A percentile compares a stretch with the other conserved stretches of the same genome.
These are phyloP conservation scores for Candida silvicultrix DNA, from an alignment of 805 yeast species.

Conservation along the genomic window DNA sequence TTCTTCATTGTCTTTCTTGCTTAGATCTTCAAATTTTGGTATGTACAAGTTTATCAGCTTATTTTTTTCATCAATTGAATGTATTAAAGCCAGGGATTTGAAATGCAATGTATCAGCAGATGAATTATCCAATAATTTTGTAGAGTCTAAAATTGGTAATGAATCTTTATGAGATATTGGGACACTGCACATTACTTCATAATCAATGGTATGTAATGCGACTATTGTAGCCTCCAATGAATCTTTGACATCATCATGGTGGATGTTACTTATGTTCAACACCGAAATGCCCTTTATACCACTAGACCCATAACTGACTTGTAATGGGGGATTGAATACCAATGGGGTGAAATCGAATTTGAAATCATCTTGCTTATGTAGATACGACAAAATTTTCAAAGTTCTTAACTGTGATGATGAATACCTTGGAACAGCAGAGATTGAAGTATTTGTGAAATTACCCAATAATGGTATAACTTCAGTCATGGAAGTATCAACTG, in stretches of 20 bases:
- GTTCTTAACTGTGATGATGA: slow-evolving; percentile 47
- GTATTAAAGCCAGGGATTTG: slow-evolving; percentile 55
- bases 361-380: slow-evolving; percentile 34
- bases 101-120: slow-evolving; percentile 22
- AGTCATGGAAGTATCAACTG: slow-evolving; percentile 17
- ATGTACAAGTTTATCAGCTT: slow-evolving; percentile 49
- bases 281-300: slow-evolving; percentile 33
- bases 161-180: slow-evolving; percentile 11
- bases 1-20: slow-evolving; percentile 16
- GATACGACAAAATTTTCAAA: slow-evolving; percentile 44
- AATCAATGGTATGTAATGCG: slow-evolving; percentile 21
- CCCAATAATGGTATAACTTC: slow-evolving; percentile 32
- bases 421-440: slow-evolving; percentile 21
- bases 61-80: slow-evolving; percentile 44
- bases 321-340: slow-evolving; percentile 32
- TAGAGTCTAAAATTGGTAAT: slow-evolving; percentile 19
- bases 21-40: slow-evolving; percentile 28
- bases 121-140: slow-evolving; percentile 1
- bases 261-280: slow-evolving; percentile 27
- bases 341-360: slow-evolving; percentile 39
- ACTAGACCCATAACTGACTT: slow-evolving; percentile 29
- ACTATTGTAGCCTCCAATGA: slow-evolving; percentile 30
- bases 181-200: slow-evolving; percentile 9
- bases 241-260: slow-evolving; percentile 26
- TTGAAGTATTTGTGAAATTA: slow-evolving; percentile 21